Base-by-base conservation (phyloP, 371 early-diverging fungal genomes). In the Apophysomyces trapeziformis region DNA sequence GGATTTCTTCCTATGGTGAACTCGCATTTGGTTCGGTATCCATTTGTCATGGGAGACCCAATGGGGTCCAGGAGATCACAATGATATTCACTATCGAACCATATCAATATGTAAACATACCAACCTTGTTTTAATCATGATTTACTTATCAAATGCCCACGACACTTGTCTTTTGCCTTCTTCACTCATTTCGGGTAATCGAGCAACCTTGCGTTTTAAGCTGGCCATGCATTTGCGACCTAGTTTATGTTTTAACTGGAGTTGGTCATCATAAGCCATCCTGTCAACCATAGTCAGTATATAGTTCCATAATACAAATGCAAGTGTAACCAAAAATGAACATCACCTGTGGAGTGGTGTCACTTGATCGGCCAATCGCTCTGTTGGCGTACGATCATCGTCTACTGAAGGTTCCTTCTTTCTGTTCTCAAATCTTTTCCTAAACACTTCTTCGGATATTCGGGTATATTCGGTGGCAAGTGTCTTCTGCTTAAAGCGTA, bases 11-110 rank as follows among this genome's bases (percentile, higher is more conserved):
- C 96, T 59, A 93, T 83, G 0, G 92, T 84, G 64, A 93, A 94
- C 66, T 95, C 94, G 72, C 92, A 92, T 72, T 94, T 94, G 65
- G 83, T 93, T 35, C 94, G 84, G 73, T 94, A 95, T 2, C 87
- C 88, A 38, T 82, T 70, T 3, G 69, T 35, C 6, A 77, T 68
- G 14, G 95, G 95, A 12, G 94, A 93, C 2, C 85, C 79, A 38
- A 92, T 79, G 1, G 79, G 74, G 12, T 80, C 79, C 21, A 73
- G 58, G 0, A 89, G 58, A 38, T 80, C 78, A 63, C 85, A 88
- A 12, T 78, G 78, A 7, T 84, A 56, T 11, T 67, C 54, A 59
- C 41, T 38, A 61, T 50, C 4, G 9, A 50, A 26, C 32, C 9
- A 50, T 21, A 50, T 21, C 47, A 47, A 50, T 18, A 21, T 7